These are phyloP conservation scores for Colletotrichum tofieldiae DNA, from an alignment of 2,329 filamentous ascomycete species.

Conservation along the genomic window DNA sequence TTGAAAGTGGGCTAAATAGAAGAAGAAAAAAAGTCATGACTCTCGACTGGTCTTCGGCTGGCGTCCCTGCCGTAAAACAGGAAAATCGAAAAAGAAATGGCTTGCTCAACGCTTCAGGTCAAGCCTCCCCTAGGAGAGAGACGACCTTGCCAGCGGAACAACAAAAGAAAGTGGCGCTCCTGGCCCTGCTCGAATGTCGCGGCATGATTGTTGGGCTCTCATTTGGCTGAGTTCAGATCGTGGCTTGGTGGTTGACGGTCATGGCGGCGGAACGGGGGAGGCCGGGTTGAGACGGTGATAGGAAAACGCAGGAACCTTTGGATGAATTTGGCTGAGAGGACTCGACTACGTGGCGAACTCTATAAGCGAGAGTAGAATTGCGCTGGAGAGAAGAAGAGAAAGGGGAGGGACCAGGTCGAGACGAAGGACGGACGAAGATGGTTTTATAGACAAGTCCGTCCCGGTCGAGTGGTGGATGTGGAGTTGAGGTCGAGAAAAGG, in stretches of 20 bases:
- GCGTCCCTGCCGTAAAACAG: conserved; percentile 28
- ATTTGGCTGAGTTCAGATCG: not conserved
- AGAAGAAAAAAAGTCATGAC: not conserved
- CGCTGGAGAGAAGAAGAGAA: conserved; percentile 37
- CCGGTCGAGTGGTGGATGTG: not conserved
- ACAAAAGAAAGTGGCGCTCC: conserved; percentile 35
- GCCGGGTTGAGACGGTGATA: conserved; percentile 28
- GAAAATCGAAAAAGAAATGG: conserved; percentile 22
- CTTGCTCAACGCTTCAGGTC: conserved; percentile 29
- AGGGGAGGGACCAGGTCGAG: not conserved
- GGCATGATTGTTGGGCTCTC: conserved; percentile 13
- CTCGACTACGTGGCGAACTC: conserved; percentile 43
- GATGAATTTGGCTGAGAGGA: conserved; percentile 31
- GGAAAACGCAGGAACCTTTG: conserved; percentile 36
- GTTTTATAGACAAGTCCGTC: conserved; percentile 40
- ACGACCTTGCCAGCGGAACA: conserved; percentile 41
- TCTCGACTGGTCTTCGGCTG: conserved; percentile 32
- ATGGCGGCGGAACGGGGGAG: conserved; percentile 40
- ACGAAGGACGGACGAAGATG: conserved; percentile 12
- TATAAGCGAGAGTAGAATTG: conserved; percentile 41
- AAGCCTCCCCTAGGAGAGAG: not conserved
- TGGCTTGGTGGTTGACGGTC: conserved; percentile 5
- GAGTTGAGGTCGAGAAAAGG: conserved; percentile 44
- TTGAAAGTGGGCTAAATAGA: conserved; percentile 5
- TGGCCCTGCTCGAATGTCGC: conserved; percentile 34